Base-by-base conservation (phyloP, 1,284 basidiomycete species). In the Pascua guehoae region DNA sequence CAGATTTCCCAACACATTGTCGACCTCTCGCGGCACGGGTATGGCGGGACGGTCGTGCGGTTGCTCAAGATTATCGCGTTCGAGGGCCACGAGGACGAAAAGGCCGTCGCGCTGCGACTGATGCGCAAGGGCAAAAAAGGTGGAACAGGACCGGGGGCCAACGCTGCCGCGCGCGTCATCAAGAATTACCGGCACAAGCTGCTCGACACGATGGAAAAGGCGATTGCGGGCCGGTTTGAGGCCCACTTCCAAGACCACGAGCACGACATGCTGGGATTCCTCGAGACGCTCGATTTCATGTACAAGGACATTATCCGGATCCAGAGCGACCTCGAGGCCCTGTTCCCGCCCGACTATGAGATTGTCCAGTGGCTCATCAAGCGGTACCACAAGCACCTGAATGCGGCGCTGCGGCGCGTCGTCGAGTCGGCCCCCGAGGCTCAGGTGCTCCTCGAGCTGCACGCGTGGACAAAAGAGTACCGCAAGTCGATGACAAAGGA, bases 161-260 rank as follows among this genome's bases (percentile, higher is more conserved):
- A 89, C 67, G 94, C 93, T 47, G 89, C 95, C 65, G 91, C 93
- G 8, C 87, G 95, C 52, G 82, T 91, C 43, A 88, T 98, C 77
- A 98, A 98, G 78, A 90, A 97, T 74, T 98, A 98, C 76, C 86
- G 93, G 12, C 88, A 89, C 60, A 97, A 94, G 74, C 84, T 97
- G 61, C 84, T 87, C 60, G 89, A 90, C 68, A 83, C 84, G 36
- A 88, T 98, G 72, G 81, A 84, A 2, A 84, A 88, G 15, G 87
- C 89, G 2, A 89, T 95, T 62, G 84, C 85, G 61, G 80, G 80
- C 43, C 84, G 85, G 56, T 91, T 96, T 66, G 83, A 88, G 8
- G 81, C 83, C 18, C 86, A 86, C 15, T 90, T 86, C 71, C 76
- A 81, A 45, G 82, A 81, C 38, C 81, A 85, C 66, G 81, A 85